Percentiles rank a stretch among this genome's conserved stretches.
Conservation (phyloP, 2,329 filamentous ascomycete genomes). For the Balansia obtecta region DNA sequence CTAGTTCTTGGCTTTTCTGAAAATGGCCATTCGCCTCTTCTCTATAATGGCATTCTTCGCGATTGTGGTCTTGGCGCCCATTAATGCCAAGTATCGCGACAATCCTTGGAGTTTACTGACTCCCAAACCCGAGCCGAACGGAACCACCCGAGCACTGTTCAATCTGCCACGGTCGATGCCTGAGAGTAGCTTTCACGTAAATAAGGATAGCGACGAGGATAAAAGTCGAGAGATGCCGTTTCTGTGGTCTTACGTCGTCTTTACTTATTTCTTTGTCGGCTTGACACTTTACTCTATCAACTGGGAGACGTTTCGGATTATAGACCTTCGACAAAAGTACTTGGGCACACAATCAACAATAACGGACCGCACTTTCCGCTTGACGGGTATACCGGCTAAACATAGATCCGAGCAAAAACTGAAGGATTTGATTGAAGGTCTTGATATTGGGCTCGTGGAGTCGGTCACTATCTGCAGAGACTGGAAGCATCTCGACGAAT, state of each 20-base stretch:
- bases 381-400: slow-evolving; percentile 76
- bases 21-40: slow-evolving; percentile 82
- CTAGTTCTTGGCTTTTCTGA: slow-evolving; percentile 83
- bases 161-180: slow-evolving; percentile 5
- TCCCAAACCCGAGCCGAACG: not conserved
- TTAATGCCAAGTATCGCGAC: slow-evolving; percentile 55
- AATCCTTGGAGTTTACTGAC: not conserved
- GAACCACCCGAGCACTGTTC: slow-evolving; percentile 5
- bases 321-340: slow-evolving; percentile 78
- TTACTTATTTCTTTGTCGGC: slow-evolving; percentile 82
- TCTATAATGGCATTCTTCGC: slow-evolving; percentile 71
- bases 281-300: slow-evolving; percentile 76
- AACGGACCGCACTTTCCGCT: slow-evolving; percentile 82
- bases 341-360: slow-evolving; percentile 89
- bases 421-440: slow-evolving; percentile 72
- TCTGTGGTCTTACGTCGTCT: slow-evolving; percentile 88
- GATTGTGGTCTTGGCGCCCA: slow-evolving; percentile 66
- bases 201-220: slow-evolving; percentile 22
- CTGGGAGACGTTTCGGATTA: slow-evolving; percentile 71
- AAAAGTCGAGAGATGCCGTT: slow-evolving; percentile 34
- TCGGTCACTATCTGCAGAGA: slow-evolving; percentile 75
- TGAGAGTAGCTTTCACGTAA: slow-evolving; percentile 6
- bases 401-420: slow-evolving; percentile 73
- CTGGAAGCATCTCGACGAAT: slow-evolving; percentile 69
- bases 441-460: slow-evolving; percentile 84